Conservation (phyloP, 495 filamentous ascomycete genomes). For the Penicillium macrosclerotiorum region DNA sequence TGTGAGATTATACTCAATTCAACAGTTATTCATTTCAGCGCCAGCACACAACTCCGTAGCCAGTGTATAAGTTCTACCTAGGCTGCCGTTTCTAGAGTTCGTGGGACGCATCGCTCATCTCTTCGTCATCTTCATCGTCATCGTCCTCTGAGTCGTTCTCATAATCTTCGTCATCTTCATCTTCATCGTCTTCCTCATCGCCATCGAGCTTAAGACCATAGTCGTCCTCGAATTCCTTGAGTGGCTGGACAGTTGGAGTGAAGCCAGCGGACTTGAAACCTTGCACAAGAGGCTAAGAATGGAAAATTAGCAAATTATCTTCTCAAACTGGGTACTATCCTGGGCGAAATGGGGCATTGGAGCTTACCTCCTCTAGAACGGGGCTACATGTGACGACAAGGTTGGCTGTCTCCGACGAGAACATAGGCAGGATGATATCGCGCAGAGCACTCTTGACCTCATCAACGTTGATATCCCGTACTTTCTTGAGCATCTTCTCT, state of each 20-base stretch:
- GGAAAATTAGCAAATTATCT: conserved; percentile 4
- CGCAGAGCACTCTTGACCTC: conserved; percentile 74
- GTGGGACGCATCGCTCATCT: conserved; percentile 17
- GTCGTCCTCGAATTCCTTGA: conserved; percentile 84
- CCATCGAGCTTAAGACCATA: conserved; percentile 79
- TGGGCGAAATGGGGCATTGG: background rate
- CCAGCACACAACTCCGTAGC: conserved; percentile 1
- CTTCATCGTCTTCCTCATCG: conserved; percentile 61
- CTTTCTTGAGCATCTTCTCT: conserved; percentile 68
- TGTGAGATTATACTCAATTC: conserved; percentile 14
- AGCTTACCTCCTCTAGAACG: conserved; percentile 75
- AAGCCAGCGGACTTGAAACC: conserved; percentile 74
- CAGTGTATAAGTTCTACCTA: conserved; percentile 13
- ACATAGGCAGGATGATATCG: conserved; percentile 74
- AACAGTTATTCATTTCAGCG: too few relatives aligned
- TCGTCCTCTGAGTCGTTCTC: conserved; percentile 47
- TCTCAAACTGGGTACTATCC: too few relatives aligned
- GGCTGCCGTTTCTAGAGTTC: conserved; percentile 14
- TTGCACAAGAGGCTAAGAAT: conserved; percentile 62
- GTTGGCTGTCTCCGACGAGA: conserved; percentile 73
- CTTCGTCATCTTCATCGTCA: conserved; percentile 29
- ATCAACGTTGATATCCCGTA: conserved; percentile 70
- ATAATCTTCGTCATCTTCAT: conserved; percentile 46
- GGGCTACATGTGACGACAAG: conserved; percentile 86
- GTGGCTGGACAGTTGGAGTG: conserved; percentile 67